Evolutionary conservation across 1,139 yeast genomes (phyloP).

Genomic region (Taiozyma sp.): DNA sequence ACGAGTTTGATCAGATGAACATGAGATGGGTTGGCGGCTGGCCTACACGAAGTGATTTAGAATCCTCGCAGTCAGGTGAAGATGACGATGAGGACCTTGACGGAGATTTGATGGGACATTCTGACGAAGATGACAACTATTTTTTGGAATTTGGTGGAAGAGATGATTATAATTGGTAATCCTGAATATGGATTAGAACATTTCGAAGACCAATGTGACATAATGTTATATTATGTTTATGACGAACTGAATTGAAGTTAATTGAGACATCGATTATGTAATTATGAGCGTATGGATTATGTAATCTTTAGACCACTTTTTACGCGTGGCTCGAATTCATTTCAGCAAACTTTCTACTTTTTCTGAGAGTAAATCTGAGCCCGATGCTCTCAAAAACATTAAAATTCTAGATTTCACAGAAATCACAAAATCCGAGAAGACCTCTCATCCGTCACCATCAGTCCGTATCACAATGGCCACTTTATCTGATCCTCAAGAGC

Average conservation of each 20-base stretch:
- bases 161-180: background rate
- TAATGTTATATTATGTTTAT: too few species aligned
- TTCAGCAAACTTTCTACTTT: too few species aligned
- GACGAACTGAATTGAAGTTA: too few species aligned
- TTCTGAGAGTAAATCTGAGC: background rate
- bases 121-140: background rate
- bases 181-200: too few species aligned
- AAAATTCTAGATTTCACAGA: background rate
- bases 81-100: conserved; percentile 3
- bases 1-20: background rate
- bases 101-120: background rate
- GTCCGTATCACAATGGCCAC: background rate
- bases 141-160: background rate
- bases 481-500: conserved; percentile 48
- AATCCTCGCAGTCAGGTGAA: background rate
- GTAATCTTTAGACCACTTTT: background rate
- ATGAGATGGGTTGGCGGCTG: background rate
- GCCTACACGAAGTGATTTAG: background rate
- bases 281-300: too few species aligned
- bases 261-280: too few species aligned
- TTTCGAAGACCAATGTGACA: too few species aligned
- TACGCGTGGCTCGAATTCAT: background rate
- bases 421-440: background rate
- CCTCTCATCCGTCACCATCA: background rate
- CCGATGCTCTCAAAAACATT: background rate